Base-by-base conservation (phyloP, 192 early-diverging fungal genomes). In the Coemansia sp. region DNA sequence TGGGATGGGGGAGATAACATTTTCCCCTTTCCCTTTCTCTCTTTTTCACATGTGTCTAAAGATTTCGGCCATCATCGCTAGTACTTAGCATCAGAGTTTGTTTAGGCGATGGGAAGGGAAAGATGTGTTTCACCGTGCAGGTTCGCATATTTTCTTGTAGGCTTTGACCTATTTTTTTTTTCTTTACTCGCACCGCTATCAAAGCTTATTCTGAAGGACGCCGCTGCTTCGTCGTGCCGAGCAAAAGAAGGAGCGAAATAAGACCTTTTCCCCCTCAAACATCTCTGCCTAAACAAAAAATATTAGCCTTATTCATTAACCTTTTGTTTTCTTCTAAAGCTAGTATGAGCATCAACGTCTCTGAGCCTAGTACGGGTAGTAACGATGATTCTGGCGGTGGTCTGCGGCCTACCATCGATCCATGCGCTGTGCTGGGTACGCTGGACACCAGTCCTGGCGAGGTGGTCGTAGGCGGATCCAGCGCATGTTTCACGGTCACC, bases 401-500 rank as follows among this genome's bases (percentile, higher is more conserved):
- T 10, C 47, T 24, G n/a, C 31, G 31, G 20, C 56, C 59, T n/a
- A 46, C 27, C 22, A 72, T 60, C 36, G 63, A 72, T 37, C 70
- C 70, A 17, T 57, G 42, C 19, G 27, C 22, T 0, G 64, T 72
- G 25, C 35, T 72, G 20, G 45, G 41, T 40, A 41, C 43, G 1
- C 17, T 74, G 8, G 71, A 70, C 29, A 56, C 54, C 38, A 40
- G 64, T 4, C 71, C 71, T 10, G 64, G 47, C 14, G 77, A 80
- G 4, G 77, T 80, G n/a, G 40, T 74, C 0, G 74, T 80, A 2
- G 77, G 77, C 15, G 77, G 77, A 6, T 25, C 59, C 22, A 47
- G 42, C 17, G 42, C 64, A 14, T 80, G 68, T 46, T 68, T 80
- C 27, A 80, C 77, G 8, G 77, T 80, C 2, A 80, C 72, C 10